Base-by-base conservation (phyloP, 2,329 filamentous ascomycete genomes). In the Knufia petricola region DNA sequence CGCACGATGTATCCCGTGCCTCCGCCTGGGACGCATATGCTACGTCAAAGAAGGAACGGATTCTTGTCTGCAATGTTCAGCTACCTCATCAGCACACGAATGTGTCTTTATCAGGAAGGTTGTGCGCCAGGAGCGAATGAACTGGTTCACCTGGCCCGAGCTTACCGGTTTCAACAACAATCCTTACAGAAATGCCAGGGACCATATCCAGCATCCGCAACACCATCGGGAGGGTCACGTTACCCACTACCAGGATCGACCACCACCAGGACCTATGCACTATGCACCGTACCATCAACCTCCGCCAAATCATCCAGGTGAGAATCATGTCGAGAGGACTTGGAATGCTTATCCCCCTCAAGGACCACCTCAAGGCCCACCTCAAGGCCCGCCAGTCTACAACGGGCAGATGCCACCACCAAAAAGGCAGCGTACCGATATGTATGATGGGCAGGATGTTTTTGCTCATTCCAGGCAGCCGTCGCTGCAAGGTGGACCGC, bases 401-500 rank as follows among this genome's bases (percentile, higher is more conserved):
- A 47, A 47, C 20, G 44, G 31, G 2, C 32, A 23, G 17, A 39
- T 47, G n/a, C 44, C 44, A n/a, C 44, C 44, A 3, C 44, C 44
- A 2, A 47, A 47, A 21, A 37, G 44, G 30, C 44, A 47, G 36
- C 44, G 44, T 13, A 38, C 44, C 15, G 44, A 47, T 15, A 37
- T 47, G 44, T 47, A 47, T 28, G 44, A 47, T 28, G 44, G 44
- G 15, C 44, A 47, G 23, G 44, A 47, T 20, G 44, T 47, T 3
- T 47, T 47, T 30, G 44, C 44, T 4, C 44, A 47, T 17, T 38
- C 32, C 9, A 23, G 44, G 19, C 44, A 37, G 3, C 44, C 32
- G 9, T 28, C 32, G 4, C 13, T 47, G n/a, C 32, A 26, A 28
- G 12, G n/a, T 20, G 32, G 24, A 28, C 32, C 44, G 15, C 44